phyloP scores from a whole-genome alignment of 164 flowering plant genomes.

The Magnolia changhungtana region DNA sequence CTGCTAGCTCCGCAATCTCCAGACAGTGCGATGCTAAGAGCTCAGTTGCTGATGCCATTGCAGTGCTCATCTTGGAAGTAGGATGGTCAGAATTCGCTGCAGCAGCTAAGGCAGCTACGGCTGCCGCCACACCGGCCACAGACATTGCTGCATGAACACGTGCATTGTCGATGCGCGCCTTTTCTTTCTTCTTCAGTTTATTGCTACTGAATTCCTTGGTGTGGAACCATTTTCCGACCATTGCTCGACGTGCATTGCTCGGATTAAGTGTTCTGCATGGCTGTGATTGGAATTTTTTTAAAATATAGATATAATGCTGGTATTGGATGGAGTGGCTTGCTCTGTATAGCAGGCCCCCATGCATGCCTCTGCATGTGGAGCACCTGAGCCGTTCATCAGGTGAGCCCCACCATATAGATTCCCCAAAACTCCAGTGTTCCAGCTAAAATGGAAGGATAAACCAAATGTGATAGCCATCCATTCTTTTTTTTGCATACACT shows the following conservation, averaged over 20 bases:
- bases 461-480: too few species aligned
- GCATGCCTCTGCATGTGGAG: too few species aligned
- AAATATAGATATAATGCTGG: background rate
- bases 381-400: too few species aligned
- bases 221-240: slow-evolving; percentile 78
- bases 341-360: too few species aligned
- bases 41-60: slow-evolving; percentile 79
- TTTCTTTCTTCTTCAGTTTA: slow-evolving; percentile 64
- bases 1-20: slow-evolving; percentile 71
- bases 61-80: slow-evolving; percentile 53
- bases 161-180: slow-evolving; percentile 62
- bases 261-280: slow-evolving; percentile 25
- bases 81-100: slow-evolving; percentile 35
- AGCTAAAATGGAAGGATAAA: too few species aligned
- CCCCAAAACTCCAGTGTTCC: too few species aligned
- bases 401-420: too few species aligned
- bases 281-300: slow-evolving; percentile 11
- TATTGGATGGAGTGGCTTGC: too few species aligned
- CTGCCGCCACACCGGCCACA: slow-evolving; percentile 82
- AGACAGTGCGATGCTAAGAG: slow-evolving; percentile 79
- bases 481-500: too few species aligned
- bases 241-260: slow-evolving; percentile 20
- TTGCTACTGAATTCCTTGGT: slow-evolving; percentile 38
- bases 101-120: slow-evolving; percentile 69
- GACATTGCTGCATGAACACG: slow-evolving; percentile 65